phyloP scores from a whole-genome alignment of 192 early-diverging fungal genomes.

The Coemansia sp. region DNA sequence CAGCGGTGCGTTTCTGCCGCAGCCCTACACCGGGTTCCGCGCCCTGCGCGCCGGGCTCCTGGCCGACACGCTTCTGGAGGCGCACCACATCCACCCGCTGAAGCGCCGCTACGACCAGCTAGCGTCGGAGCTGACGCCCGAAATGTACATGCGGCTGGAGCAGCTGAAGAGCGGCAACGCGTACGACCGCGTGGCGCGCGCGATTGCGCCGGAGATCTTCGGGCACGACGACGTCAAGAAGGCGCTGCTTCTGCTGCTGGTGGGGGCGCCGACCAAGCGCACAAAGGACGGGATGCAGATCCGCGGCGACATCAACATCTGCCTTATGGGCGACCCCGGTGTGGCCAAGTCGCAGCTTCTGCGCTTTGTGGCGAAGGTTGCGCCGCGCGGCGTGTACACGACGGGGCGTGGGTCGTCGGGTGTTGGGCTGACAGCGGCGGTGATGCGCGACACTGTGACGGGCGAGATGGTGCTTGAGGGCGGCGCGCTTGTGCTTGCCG shows the following conservation, averaged over 20 bases:
- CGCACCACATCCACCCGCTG: slow-evolving; percentile 77
- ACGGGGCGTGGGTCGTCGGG: slow-evolving; percentile 94
- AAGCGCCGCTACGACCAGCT: slow-evolving; percentile 94
- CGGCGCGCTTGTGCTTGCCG: slow-evolving; percentile 94
- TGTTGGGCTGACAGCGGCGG: slow-evolving; percentile 93
- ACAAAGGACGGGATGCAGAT: slow-evolving; percentile 93
- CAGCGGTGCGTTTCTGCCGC: slow-evolving; percentile 86
- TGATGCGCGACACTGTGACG: slow-evolving; percentile 88
- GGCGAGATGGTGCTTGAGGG: slow-evolving; percentile 97
- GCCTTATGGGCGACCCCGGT: slow-evolving; percentile 98
- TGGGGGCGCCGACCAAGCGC: slow-evolving; percentile 78
- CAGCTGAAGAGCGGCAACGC: slow-evolving; percentile 69
- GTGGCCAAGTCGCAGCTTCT: slow-evolving; percentile 97
- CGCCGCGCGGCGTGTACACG: slow-evolving; percentile 95
- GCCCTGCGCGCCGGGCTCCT: slow-evolving; percentile 87
- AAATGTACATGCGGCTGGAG: slow-evolving; percentile 55
- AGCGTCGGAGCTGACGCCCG: slow-evolving; percentile 53
- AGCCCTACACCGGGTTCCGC: slow-evolving; percentile 90
- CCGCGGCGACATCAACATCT: slow-evolving; percentile 95
- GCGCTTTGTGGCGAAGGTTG: slow-evolving; percentile 89
- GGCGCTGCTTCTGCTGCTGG: slow-evolving; percentile 78
- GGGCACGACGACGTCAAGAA: slow-evolving; percentile 93
- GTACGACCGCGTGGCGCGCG: slow-evolving; percentile 72
- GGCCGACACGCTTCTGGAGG: slow-evolving; percentile 94
- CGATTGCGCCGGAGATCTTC: slow-evolving; percentile 89